Percentiles rank a stretch among this genome's conserved stretches.
Conservation (phyloP, 495 filamentous ascomycete species). For the Daldinia concentrica region DNA sequence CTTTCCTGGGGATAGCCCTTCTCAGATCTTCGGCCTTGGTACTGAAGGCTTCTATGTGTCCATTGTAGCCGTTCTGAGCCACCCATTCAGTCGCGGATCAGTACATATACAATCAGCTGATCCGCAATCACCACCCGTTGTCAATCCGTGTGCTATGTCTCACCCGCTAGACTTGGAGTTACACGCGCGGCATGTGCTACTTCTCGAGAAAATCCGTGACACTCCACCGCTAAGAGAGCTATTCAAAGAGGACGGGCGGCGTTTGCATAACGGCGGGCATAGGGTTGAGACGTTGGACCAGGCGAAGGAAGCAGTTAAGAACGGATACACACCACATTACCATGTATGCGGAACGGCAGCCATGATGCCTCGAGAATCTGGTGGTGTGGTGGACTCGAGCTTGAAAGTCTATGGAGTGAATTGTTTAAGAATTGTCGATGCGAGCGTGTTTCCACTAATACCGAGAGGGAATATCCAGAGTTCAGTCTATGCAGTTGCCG, state of each 20-base stretch:
- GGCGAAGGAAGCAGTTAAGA: slow-evolving; percentile 3
- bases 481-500: background rate
- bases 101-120: background rate
- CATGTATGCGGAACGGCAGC: slow-evolving; percentile 19
- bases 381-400: slow-evolving; percentile 25
- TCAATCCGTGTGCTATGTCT: background rate
- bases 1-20: background rate
- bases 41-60: background rate
- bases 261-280: background rate
- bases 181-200: background rate
- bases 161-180: background rate
- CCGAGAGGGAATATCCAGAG: background rate
- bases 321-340: slow-evolving; percentile 8
- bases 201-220: background rate
- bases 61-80: background rate
- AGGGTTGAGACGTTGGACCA: background rate
- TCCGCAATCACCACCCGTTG: background rate
- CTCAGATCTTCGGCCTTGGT: background rate
- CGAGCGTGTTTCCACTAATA: background rate
- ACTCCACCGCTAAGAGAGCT: background rate
- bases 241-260: background rate
- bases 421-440: background rate
- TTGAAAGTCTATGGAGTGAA: background rate
- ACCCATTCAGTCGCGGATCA: background rate
- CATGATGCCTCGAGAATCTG: slow-evolving; percentile 19